Evolutionary conservation across 371 early-diverging fungal genomes (phyloP), one percentile per base, ranked within the genome.

Genomic region (Mucor piriformis): DNA sequence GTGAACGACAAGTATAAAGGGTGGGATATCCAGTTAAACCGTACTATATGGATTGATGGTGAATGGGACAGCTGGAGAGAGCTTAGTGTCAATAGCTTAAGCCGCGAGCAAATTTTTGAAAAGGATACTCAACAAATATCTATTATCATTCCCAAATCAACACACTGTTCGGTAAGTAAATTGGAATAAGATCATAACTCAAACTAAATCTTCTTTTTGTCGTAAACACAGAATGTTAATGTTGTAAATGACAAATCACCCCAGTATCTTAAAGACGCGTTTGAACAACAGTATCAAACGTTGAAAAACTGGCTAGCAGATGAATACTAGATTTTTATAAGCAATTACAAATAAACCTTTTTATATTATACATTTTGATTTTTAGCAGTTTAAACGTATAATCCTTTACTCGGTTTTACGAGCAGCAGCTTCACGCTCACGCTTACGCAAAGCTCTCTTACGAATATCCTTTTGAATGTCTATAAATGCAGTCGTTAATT

Each of bases 391-490:
- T 8, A 12, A 34, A 11, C n/a, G 29, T 34, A 12, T 20, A 18
- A 3, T 32, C 18, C 15, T 54, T 42, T 61, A 60, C 21, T 60
- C 61, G 15, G 27, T 48, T 29, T 60, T 60, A 6, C 61, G 54
- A 50, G 83, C 82, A 48, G 76, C 83, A 34, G 83, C 83, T 63
- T 86, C 85, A 49, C 86, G 81, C 48, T 83, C 86, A 29, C 81
- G 79, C 70, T 89, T 89, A 34, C 78, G 73, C 40, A 92, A 72
- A 32, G 92, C 93, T 62, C 93, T 86, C 76, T 84, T 86, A 55
- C 92, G 89, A 58, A 90, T 85, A 54, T 85, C 84, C 35, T 57
- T 70, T 63, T 89, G 87, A 42, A 87, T 81, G 43, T 64, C 83
- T 81, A 57, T 23, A 46, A 52, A 47, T 11, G 50, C 47, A 37